These are phyloP conservation scores for Toxicodendron radicans DNA, from an alignment of 345 rosid species.

Conservation along the genomic window DNA sequence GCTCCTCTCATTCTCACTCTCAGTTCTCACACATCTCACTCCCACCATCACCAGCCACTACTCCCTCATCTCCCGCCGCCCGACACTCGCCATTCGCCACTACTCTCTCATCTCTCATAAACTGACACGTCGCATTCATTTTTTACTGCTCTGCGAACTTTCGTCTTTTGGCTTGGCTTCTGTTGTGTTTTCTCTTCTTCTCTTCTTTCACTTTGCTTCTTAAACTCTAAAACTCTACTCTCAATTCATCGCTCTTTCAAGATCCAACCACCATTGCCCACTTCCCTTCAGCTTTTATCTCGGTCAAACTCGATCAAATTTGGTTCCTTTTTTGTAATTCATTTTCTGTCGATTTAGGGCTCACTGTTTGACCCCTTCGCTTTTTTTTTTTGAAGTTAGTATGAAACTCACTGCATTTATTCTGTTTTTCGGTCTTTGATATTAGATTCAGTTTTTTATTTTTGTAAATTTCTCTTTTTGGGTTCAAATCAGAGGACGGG, in stretches of 20 bases:
- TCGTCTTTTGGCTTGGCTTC: not conserved
- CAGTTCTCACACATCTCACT: too few species aligned
- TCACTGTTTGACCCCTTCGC: not conserved
- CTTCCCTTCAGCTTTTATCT: constrained; percentile 20
- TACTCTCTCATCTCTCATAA: too few species aligned
- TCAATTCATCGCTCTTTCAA: constrained; percentile 5
- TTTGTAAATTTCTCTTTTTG: constrained; percentile 10
- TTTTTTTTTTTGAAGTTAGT: not conserved
- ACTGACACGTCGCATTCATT: too few species aligned
- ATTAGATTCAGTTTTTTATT: constrained; percentile 30
- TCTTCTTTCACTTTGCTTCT: not conserved
- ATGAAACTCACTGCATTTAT: constrained; percentile 12
- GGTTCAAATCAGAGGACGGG: constrained; percentile 39
- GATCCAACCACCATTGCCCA: constrained; percentile 47
- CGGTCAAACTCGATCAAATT: constrained; percentile 17
- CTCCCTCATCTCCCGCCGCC: too few species aligned
- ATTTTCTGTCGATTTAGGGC: not conserved
- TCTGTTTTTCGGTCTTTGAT: constrained; percentile 21
- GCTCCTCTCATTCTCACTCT: too few species aligned
- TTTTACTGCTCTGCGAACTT: too few species aligned
- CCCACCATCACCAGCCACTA: too few species aligned
- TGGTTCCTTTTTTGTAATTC: constrained; percentile 31
- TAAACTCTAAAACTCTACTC: constrained; percentile 48
- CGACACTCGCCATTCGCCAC: too few species aligned
- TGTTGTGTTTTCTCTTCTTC: not conserved